Evolutionary conservation across 2,329 filamentous ascomycete species (phyloP).

Genomic region (Stagonosporopsis cucurbitacearum): DNA sequence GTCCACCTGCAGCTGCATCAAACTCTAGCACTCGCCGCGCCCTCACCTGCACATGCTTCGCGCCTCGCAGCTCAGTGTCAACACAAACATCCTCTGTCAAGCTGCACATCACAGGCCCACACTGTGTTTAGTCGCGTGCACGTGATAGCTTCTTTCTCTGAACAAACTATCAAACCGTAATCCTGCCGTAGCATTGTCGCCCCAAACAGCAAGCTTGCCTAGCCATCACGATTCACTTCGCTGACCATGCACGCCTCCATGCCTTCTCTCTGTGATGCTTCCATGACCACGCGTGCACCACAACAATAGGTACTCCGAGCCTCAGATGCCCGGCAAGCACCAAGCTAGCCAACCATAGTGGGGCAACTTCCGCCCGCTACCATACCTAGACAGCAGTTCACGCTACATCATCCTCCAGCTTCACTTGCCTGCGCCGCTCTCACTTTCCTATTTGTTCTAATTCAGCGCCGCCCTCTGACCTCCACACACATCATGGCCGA

Average conservation of each 20-base stretch:
- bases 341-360: slow-evolving; percentile 5
- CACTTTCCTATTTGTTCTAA: slow-evolving; percentile 1
- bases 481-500: slow-evolving; percentile 12
- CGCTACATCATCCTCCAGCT: slow-evolving; percentile 8
- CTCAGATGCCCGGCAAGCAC: too few species aligned
- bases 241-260: neutral
- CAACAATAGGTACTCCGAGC: slow-evolving; percentile 1
- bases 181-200: neutral
- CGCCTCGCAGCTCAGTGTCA: neutral
- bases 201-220: neutral
- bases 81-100: neutral
- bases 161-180: neutral
- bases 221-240: neutral
- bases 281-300: slow-evolving; percentile 10
- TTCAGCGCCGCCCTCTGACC: neutral
- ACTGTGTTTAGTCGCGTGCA: neutral
- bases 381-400: neutral
- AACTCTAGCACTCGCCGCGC: slow-evolving; percentile 2
- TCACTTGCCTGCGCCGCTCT: slow-evolving; percentile 8
- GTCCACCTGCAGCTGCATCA: slow-evolving; percentile 10
- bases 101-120: neutral
- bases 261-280: neutral
- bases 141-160: neutral
- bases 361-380: slow-evolving; percentile 11
- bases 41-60: neutral